Evolutionary conservation across 352 stramenopile genomes (phyloP), one percentile per base, ranked within the genome.

Genomic region (Pythium angustatum): DNA sequence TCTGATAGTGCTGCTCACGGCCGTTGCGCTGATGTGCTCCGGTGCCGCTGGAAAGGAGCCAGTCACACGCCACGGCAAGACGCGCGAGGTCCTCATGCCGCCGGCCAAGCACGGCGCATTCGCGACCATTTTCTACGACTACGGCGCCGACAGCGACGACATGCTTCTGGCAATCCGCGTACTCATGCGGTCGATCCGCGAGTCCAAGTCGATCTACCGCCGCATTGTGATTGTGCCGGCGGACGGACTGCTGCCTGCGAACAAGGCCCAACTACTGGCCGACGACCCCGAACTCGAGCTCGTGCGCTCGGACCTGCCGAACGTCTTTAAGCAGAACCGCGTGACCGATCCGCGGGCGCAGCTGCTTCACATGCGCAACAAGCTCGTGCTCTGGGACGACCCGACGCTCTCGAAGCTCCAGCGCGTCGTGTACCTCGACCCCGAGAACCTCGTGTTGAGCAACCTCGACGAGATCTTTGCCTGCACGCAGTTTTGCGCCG

Each of bases 401-500:
- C 77, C 84, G 17, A 69, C 75, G 60, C 72, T 93, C 31, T 78
- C 78, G 2, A 67, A 73, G 50, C 69, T 92, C 28, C 79, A 87
- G 70, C 83, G 85, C 34, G 68, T 93, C 45, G 83, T 87, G 48
- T 93, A 93, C 49, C 48, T 93, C 47, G 85, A 93, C 44, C 81
- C 79, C 21, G 85, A 93, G 70, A 93, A 93, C 65, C 45, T 93
- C 17, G 76, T 93, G 61, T 44, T 93, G 57, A 79, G 76, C 45
- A 93, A 93, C 47, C 43, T 93, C 38, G 85, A 93, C 66, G 85
- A 93, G 69, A 91, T 93, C 61, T 93, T 93, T 60, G 80, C 78
- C 10, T 92, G 85, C 59, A 66, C 77, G 36, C 77, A 87, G 57
- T 92, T 93, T 58, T 93, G 85, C 54, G 85, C 83, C 38, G 85